phyloP scores from a whole-genome alignment of 139 green algal genomes.

The Chlamydomonas sphaeroides region DNA sequence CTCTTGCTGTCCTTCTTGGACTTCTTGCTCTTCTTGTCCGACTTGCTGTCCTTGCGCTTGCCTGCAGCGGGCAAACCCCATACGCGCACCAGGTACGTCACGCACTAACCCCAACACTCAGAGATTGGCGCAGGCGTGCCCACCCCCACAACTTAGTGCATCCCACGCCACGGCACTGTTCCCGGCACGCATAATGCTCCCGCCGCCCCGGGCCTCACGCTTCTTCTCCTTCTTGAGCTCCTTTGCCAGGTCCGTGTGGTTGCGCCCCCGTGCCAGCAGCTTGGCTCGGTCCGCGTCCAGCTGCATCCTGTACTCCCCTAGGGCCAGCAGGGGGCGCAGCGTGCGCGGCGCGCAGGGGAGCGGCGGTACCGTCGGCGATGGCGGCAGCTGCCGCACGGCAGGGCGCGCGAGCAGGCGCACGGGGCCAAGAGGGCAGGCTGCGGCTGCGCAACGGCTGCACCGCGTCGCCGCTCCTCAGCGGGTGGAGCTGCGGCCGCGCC shows the following conservation, averaged over 20 bases:
- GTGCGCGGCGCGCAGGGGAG: neutral
- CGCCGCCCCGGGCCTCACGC: neutral
- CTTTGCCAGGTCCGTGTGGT: slow-evolving; percentile 51
- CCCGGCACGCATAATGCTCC: neutral
- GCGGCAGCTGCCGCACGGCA: too few relatives aligned
- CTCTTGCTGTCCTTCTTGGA: slow-evolving; percentile 48
- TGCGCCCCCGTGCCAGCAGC: slow-evolving; percentile 53
- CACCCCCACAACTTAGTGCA: neutral
- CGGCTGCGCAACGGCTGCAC: too few relatives aligned
- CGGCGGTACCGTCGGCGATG: neutral
- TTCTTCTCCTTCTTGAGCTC: slow-evolving; percentile 52
- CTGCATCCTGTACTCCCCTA: slow-evolving; percentile 58
- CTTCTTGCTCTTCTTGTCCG: slow-evolving; percentile 47
- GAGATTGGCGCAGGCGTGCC: too few relatives aligned
- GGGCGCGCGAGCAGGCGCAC: neutral
- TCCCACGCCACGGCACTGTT: neutral
- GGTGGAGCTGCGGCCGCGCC: too few relatives aligned
- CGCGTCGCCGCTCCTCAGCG: too few relatives aligned
- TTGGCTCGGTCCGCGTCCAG: slow-evolving; percentile 51
- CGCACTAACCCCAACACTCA: too few relatives aligned
- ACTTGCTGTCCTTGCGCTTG: slow-evolving; percentile 51
- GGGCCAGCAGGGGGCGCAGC: neutral
- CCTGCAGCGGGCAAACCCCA: slow-evolving; percentile 4
- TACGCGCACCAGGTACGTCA: too few relatives aligned
- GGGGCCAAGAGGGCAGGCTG: neutral